A percentile compares a stretch with the other conserved stretches of the same genome.
Conservation (phyloP, 2,329 filamentous ascomycete species). For the Ophiostoma himal-ulmi region DNA sequence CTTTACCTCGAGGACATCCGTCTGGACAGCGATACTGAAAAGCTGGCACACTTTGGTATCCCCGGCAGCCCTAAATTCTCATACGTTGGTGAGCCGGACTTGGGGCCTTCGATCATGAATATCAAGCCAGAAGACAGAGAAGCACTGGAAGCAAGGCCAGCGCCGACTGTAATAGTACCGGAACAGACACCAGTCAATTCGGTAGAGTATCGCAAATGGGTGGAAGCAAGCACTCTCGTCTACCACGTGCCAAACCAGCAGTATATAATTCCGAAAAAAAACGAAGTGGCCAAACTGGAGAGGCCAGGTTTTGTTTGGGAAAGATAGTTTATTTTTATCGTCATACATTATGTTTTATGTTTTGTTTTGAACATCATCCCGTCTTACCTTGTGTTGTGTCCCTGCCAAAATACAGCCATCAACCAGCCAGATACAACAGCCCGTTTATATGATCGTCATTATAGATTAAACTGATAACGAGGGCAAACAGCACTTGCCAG, state of each 20-base stretch:
- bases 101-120: no score
- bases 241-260: no score
- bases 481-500: neutral
- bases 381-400: neutral
- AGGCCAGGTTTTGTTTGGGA: no score
- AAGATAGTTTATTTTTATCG: no score
- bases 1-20: neutral
- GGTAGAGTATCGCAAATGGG: no score
- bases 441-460: neutral
- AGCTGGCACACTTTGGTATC: neutral
- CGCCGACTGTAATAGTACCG: neutral
- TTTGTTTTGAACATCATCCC: neutral
- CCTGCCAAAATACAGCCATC: no score
- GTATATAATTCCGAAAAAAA: no score
- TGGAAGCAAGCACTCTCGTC: no score
- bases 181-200: no score
- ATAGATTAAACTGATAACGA: neutral
- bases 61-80: no score
- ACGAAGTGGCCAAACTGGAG: no score
- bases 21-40: neutral
- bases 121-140: neutral
- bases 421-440: neutral
- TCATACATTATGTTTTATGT: neutral
- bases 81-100: no score
- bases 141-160: neutral